Base-by-base conservation (phyloP, 768 basidiomycete genomes). In the Fistulinella prunicolor region DNA sequence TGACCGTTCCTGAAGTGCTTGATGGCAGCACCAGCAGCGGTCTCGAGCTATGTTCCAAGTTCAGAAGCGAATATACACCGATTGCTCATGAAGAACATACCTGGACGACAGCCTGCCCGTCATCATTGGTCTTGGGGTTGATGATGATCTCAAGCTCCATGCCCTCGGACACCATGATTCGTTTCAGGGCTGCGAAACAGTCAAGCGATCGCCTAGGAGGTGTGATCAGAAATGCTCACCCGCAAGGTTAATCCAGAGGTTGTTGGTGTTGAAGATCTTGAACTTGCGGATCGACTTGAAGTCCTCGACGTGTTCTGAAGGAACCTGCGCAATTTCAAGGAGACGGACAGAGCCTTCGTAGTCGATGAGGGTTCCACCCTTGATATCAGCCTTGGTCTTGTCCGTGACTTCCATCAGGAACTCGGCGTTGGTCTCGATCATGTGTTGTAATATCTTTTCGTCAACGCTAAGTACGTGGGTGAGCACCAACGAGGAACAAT, bases 301-400 rank as follows among this genome's bases (percentile, higher is more conserved):
- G 62, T 85, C 84, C 60, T 86, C 82, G 41, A 84, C 70, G 58
- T 86, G 85, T 62, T 85, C 85, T 29, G 73, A 77, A 20, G 84
- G 80, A 7, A 87, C 86, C 63, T 87, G 85, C 3, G 86, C 86
- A 39, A 87, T 83, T 69, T 87, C 85, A 55, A 87, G 77, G n/a
- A 87, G 70, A 46, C 85, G 76, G 42, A 86, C 69, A 34, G 70
- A 70, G 46, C 86, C 86, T 17, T 86, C 79, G 55, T 84, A 83
- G 58, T 85, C 79, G 61, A 85, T 82, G 56, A 83, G 76, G 13
- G 82, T 82, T 66, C 82, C 82, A 71, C 79, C 79, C 70, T 86
- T 86, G 69, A 86, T 80, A 57, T 86, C 85, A 24, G 86, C 85
- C 72, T 87, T 87, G 58, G 86, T 87, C 75, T 87, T 87, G 77